Evolutionary conservation across 805 yeast species (phyloP), one percentile per base, ranked within the genome.

Genomic region (Suhomyces tanzawaensis): DNA sequence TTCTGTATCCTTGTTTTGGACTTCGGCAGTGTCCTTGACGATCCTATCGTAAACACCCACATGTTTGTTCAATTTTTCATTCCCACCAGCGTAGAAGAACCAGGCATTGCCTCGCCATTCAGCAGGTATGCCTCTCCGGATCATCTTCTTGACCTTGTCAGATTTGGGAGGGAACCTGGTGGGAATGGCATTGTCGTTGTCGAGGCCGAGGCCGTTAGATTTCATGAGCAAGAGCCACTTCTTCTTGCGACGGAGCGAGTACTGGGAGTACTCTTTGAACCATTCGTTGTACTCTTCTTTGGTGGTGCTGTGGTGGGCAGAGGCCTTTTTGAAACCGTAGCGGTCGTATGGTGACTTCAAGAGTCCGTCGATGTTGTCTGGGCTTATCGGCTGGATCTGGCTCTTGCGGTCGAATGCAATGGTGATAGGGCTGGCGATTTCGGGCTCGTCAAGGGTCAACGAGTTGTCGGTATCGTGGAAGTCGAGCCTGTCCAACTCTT

Each of bases 31-130:
- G 46, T 81, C 79, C 11, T 62, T 65, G 26, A 87, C 80, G 21
- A 91, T 69, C 42, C 71, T 67, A 31, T 80, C 85, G 58, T 90
- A 93, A 2, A 85, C 73, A 1, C 95, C 96, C 12, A 66, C 66
- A 54, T 90, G 79, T 27, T 79, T 77, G 47, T 75, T 79, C 40
- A 88, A 61, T 47, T 73, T 74, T 37, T 85, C 93, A 39, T 80
- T 74, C 2, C 98, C 99, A 18, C 81, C 81, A 7, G 95, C 95
- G 60, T 86, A 91, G 67, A 80, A 82, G 72, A 93, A 91, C 99
- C 99, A 91, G 0, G 97, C 96, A 47, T 78, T 77, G 1, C 99
- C 99, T 48, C 99, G 70, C 97, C 96, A 91, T 56, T 88, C 96
- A 0, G 96, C 90, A 0, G 99, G 98, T 8, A 91, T 82, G 9